Base-by-base conservation (phyloP, 2,329 filamentous ascomycete species). In the Diaporthe longicolla region DNA sequence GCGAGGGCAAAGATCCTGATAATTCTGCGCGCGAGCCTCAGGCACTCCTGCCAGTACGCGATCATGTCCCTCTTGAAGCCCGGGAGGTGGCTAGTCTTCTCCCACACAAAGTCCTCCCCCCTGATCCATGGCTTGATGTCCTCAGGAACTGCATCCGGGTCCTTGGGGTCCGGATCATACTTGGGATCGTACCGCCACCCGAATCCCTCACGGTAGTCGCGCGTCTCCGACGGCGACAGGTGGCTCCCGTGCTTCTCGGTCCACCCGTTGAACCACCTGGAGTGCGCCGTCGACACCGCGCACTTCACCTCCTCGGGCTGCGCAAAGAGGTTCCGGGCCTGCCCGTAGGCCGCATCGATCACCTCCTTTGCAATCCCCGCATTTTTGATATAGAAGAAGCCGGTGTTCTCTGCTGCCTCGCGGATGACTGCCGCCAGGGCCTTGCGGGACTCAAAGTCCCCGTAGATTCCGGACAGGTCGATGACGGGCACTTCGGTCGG, bases 311-410 rank as follows among this genome's bases (percentile, higher is more conserved):
- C 79, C 0, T 76, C 66, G 0, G 80, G 58, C 70, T 82, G 82
- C 13, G 74, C 69, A 73, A 84, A 83, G 75, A 83, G 82, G 2
- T 71, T 54, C 69, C 72, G 72, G 15, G 76, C 77, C 71, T 76
- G 75, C 24, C 54, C 59, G 66, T 75, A 78, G 13, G 77, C 75
- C 2, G 73, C 73, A 10, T 78, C 74, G n/a, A 83, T 83, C 8
- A 75, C 78, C 32, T 79, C 77, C 29, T 82, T 78, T 0, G 80
- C 69, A 17, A 86, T 84, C 0, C 84, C 84, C 77, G 86, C 84
- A 55, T 87, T 85, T 73, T 82, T 83, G 73, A 87, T 80, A 73
- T 87, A 87, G 77, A 87, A 87, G 77, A 87, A 87, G 0, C 86
- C 86, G 0, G 82, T 86, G 52, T 82, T 84, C 35, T 84, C 79